A percentile compares a stretch with the other conserved stretches of the same genome.
Evolutionary conservation across 129 eudicot genomes (phyloP).

Genomic region (Glebionis coronaria): DNA sequence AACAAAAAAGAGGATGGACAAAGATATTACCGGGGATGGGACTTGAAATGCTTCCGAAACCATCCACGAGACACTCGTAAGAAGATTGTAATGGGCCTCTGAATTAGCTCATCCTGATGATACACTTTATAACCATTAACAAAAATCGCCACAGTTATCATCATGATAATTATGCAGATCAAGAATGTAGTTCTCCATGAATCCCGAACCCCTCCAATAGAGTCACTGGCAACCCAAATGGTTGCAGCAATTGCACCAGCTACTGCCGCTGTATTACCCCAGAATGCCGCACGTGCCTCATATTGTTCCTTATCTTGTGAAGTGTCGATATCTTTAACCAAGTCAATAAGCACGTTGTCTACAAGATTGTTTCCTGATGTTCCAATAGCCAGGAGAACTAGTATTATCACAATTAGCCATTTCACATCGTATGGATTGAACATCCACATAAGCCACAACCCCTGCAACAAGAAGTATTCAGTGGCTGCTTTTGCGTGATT

Average conservation of each 20-base stretch:
- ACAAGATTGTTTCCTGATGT: slow-evolving; percentile 19
- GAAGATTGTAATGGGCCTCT: slow-evolving; percentile 12
- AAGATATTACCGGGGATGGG: not conserved
- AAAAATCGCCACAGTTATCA: not conserved
- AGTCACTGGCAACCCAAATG: slow-evolving; percentile 19
- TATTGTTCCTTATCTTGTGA: slow-evolving; percentile 1
- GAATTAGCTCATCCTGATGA: slow-evolving; percentile 10
- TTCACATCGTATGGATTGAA: slow-evolving; percentile 26
- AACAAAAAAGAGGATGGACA: not conserved
- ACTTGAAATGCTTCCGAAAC: slow-evolving; percentile 2
- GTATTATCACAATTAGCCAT: slow-evolving; percentile 20
- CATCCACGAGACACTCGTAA: slow-evolving; percentile 10
- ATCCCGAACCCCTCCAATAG: slow-evolving; percentile 5
- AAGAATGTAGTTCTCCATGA: slow-evolving; percentile 18
- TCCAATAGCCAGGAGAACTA: slow-evolving; percentile 26
- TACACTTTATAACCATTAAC: slow-evolving; percentile 18
- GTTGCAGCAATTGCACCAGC: slow-evolving; percentile 10
- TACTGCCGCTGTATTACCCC: slow-evolving; percentile 7
- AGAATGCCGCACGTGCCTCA: slow-evolving; percentile 14
- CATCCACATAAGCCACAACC: slow-evolving; percentile 20
- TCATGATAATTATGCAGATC: slow-evolving; percentile 18
- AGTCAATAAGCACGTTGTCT: slow-evolving; percentile 4
- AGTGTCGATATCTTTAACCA: slow-evolving; percentile 16
- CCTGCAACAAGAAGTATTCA: not conserved
- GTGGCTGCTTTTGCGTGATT: not conserved